These are phyloP conservation scores for Carpinus viminea DNA, from an alignment of 306 rosid genomes.

Conservation along the genomic window DNA sequence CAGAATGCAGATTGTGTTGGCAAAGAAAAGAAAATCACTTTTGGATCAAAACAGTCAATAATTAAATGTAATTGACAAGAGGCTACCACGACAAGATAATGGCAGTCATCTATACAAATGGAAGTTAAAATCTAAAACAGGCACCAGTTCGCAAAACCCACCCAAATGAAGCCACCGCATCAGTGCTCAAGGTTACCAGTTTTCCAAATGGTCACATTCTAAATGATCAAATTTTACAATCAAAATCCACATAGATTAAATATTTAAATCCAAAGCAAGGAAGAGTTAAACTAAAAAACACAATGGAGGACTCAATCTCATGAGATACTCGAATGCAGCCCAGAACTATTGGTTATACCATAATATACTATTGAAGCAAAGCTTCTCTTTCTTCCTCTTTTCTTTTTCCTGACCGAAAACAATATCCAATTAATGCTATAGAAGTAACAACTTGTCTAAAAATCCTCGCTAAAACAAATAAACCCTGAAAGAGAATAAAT, in stretches of 20 bases:
- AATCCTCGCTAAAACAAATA: background rate
- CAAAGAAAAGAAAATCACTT: background rate
- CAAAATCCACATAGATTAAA: background rate
- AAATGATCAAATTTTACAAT: background rate
- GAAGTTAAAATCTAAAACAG: background rate
- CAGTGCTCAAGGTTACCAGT: background rate
- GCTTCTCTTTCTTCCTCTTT: no score
- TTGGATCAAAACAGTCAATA: background rate
- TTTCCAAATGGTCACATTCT: background rate
- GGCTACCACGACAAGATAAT: background rate
- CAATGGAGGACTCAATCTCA: background rate
- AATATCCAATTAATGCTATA: background rate
- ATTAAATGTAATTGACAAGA: background rate
- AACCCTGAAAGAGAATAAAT: background rate
- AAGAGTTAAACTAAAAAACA: background rate
- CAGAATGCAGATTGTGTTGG: constrained; percentile 14
- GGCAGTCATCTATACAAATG: background rate
- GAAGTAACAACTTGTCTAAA: background rate
- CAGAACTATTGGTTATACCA: background rate
- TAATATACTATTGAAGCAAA: background rate
- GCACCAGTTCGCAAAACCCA: background rate
- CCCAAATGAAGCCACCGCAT: background rate
- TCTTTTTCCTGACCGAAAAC: background rate
- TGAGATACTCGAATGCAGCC: background rate
- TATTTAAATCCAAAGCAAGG: background rate